Percentiles rank a stretch among this genome's conserved stretches.
phyloP scores from a whole-genome alignment of 140 eudicot species.

The Stevia rebaudiana region DNA sequence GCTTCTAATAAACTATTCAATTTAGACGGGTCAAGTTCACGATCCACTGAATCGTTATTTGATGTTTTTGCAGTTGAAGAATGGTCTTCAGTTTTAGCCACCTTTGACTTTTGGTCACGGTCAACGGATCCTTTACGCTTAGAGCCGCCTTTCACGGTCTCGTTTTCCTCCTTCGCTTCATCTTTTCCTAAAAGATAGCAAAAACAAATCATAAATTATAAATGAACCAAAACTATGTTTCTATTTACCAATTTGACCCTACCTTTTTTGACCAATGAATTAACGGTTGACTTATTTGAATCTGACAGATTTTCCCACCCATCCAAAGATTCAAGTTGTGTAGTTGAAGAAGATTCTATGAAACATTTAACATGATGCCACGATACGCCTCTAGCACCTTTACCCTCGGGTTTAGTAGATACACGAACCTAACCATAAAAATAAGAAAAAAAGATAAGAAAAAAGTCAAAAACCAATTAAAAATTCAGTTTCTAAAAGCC shows the following conservation, averaged over 20 bases:
- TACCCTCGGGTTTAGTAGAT: slow-evolving; percentile 78
- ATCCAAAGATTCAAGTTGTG: slow-evolving; percentile 46
- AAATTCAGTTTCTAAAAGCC: not conserved
- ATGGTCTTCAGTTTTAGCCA: slow-evolving; percentile 51
- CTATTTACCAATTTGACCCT: slow-evolving; percentile 1
- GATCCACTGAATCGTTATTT: slow-evolving; percentile 17
- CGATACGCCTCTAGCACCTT: slow-evolving; percentile 66
- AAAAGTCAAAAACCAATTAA: not conserved
- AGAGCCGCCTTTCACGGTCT: slow-evolving; percentile 38
- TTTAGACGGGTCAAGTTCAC: slow-evolving; percentile 27
- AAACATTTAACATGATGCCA: slow-evolving; percentile 95
- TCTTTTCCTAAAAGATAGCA: slow-evolving; percentile 30
- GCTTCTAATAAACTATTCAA: slow-evolving; percentile 61
- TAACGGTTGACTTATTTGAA: slow-evolving; percentile 50
- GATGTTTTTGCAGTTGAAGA: slow-evolving; percentile 20
- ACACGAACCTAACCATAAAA: slow-evolving; percentile 61
- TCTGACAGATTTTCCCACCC: slow-evolving; percentile 72
- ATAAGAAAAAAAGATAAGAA: not conserved
- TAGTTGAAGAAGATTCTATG: slow-evolving; percentile 46
- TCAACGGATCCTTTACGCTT: slow-evolving; percentile 61
- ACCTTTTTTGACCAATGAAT: slow-evolving; percentile 49
- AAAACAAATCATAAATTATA: not conserved
- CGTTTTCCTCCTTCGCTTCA: slow-evolving; percentile 41
- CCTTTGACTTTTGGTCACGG: slow-evolving; percentile 47
- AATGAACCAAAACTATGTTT: slow-evolving; percentile 7